Base-by-base conservation (phyloP, 805 yeast genomes). In the Cyberlindnera mrakii region DNA sequence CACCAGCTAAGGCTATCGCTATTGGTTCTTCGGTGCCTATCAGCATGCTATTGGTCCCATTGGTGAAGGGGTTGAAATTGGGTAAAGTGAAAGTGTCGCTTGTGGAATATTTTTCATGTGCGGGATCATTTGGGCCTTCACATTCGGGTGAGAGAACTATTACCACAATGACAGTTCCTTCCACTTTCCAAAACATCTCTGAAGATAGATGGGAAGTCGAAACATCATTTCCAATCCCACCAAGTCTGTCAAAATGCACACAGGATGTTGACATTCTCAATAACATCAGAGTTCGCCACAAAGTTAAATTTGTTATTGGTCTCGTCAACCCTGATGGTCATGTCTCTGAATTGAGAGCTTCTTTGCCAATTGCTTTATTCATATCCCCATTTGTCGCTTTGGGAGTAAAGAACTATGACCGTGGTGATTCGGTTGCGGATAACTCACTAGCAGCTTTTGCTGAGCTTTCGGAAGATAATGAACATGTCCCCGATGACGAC, bases 321-420 rank as follows among this genome's bases (percentile, higher is more conserved):
- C 70, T 93, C 49, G 64, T 78, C 33, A 91, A 93, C 58, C 84
- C 95, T 0, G 97, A 89, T 61, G 96, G 96, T 3, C 98, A 91
- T 58, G 80, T 83, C 3, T 87, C 96, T 0, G 97, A 90, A 61
- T 69, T 91, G 40, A 71, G 98, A 29, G 97, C 97, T 0, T 83
- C 96, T 0, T 68, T 91, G 49, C 98, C 98, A 0, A 71, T 91
- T 4, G 75, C 73, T 25, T 61, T 87, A 30, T 86, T 83, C 61
- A 82, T 88, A 20, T 76, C 83, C 5, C 97, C 98, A 6, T 85
- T 85, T 60, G 85, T 93, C 5, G 76, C 91, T 1, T 70, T 91
- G 15, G 68, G 77, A 15, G 81, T 83, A 3, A 67, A 61, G 48
- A 62, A 53, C 33, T 47, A 37, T 33, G 62, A 60, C 37, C 46